These are phyloP conservation scores for Blastobotrys robertii DNA, from an alignment of 805 yeast species.

Conservation along the genomic window DNA sequence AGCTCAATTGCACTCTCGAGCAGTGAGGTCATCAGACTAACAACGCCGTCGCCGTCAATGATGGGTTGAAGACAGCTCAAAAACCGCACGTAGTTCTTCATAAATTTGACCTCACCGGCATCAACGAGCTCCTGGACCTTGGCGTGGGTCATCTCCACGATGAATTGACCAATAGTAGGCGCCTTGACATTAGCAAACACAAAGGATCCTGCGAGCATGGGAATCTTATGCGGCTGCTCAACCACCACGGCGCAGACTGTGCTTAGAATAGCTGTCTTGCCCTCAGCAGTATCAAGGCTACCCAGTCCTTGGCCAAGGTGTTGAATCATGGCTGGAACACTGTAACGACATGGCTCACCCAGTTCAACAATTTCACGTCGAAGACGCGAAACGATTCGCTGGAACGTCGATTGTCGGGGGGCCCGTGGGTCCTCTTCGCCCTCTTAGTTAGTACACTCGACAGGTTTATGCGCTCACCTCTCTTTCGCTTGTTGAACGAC, in stretches of 20 bases:
- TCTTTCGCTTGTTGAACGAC: background rate
- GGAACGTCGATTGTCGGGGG: constrained; percentile 3
- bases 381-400: constrained; percentile 11
- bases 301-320: constrained; percentile 31
- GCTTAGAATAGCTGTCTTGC: constrained; percentile 49
- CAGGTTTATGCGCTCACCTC: background rate
- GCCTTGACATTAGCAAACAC: constrained; percentile 56
- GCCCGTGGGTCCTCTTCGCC: constrained; percentile 3
- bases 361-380: constrained; percentile 41
- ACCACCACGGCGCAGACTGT: constrained; percentile 59
- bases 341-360: constrained; percentile 43
- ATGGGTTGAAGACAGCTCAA: constrained; percentile 58
- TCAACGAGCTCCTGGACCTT: constrained; percentile 50
- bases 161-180: constrained; percentile 55
- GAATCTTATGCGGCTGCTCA: constrained; percentile 89
- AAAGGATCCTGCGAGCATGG: constrained; percentile 58
- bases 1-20: constrained; percentile 47
- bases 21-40: constrained; percentile 43
- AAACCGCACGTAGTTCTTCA: constrained; percentile 64
- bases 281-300: constrained; percentile 45
- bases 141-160: constrained; percentile 59
- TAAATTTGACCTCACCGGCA: constrained; percentile 44
- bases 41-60: constrained; percentile 39
- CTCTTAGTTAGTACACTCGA: background rate
- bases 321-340: constrained; percentile 17